These are phyloP conservation scores for Ulota crispa DNA, from an alignment of 225 moss, liverwort and hornwort species.

Conservation along the genomic window DNA sequence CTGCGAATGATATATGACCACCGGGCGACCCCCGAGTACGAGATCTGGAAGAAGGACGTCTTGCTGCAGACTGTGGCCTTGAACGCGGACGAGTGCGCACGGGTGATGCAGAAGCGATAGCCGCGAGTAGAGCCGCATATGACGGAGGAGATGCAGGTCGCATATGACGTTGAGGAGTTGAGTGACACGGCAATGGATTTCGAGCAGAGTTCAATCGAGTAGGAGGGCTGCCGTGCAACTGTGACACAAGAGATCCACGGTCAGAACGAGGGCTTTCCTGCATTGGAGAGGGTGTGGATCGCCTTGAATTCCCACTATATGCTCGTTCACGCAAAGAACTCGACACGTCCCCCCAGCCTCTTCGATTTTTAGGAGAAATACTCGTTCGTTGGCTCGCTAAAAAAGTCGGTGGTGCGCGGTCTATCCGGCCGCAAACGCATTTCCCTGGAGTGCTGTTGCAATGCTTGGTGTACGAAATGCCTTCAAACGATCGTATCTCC, in stretches of 20 bases:
- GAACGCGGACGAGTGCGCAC: conserved; percentile 21
- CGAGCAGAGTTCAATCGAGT: conserved; percentile 15
- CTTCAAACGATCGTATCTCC: conserved; percentile 21
- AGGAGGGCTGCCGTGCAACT: conserved; percentile 8
- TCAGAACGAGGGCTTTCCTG: conserved; percentile 15
- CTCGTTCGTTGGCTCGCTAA: conserved; percentile 12
- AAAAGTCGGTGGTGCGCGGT: conserved; percentile 7
- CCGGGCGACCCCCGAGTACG: conserved; percentile 6
- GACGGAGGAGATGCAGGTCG: conserved; percentile 24
- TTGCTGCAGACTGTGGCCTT: conserved; percentile 19
- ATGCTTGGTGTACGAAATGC: conserved; percentile 12
- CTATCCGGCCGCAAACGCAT: conserved; percentile 32
- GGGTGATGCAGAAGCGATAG: conserved; percentile 29
- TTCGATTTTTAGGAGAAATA: conserved; percentile 10
- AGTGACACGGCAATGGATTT: conserved; percentile 8
- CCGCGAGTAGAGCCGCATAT: conserved; percentile 23
- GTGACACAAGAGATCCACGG: conserved; percentile 4
- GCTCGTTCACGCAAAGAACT: conserved; percentile 11
- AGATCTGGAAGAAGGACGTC: conserved; percentile 17
- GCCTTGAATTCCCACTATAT: conserved; percentile 7
- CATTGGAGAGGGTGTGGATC: conserved; percentile 24
- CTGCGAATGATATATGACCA: conserved; percentile 10
- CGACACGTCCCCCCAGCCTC: conserved; percentile 18
- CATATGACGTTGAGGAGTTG: conserved; percentile 23
- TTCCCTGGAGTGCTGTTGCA: conserved; percentile 14